Base-by-base conservation (phyloP, 495 filamentous ascomycete species). In the Cercophora newfieldiana region DNA sequence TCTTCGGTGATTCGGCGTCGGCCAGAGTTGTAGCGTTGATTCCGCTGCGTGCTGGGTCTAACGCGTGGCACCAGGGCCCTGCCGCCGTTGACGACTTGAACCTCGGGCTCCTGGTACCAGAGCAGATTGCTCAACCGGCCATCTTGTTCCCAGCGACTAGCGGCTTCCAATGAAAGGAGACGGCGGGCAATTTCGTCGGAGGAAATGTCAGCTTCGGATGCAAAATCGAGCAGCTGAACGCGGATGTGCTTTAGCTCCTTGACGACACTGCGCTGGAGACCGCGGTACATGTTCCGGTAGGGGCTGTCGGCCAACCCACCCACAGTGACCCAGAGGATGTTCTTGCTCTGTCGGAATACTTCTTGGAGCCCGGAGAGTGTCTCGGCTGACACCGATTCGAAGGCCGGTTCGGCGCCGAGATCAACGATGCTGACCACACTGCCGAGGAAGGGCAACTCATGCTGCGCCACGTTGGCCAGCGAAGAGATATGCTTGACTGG, bases 281-380 rank as follows among this genome's bases (percentile, higher is more conserved):
- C 60, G 5, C 60, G 44, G 28, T 63, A 63, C 60, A 63, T 63
- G 60, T 63, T 63, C 4, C 60, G 48, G 60, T 49, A 31, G 47
- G 60, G 60, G 60, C 60, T 63, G n/a, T 29, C 24, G 12, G 48
- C 25, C n/a, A 63, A 29, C 22, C 37, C 60, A 18, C 60, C 26
- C 12, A 49, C 37, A 14, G 60, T 63, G 8, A 54, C 60, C 60
- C 60, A 63, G 47, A 63, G 18, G 26, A 63, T 53, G 18, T 53
- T 63, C 60, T 63, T 63, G 60, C 60, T 63, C 47, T 63, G 60
- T 33, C 60, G 44, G 60, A 63, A 63, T 2, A 63, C 33, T 28
- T 7, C 48, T 21, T 63, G 44, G 0, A 63, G 25, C 16, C 47
- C 47, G 1, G 60, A 49, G 18, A 63, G 47, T 18, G 51, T 63